These are phyloP conservation scores for Didymella pomorum DNA, from an alignment of 2,329 filamentous ascomycete genomes.

Conservation along the genomic window DNA sequence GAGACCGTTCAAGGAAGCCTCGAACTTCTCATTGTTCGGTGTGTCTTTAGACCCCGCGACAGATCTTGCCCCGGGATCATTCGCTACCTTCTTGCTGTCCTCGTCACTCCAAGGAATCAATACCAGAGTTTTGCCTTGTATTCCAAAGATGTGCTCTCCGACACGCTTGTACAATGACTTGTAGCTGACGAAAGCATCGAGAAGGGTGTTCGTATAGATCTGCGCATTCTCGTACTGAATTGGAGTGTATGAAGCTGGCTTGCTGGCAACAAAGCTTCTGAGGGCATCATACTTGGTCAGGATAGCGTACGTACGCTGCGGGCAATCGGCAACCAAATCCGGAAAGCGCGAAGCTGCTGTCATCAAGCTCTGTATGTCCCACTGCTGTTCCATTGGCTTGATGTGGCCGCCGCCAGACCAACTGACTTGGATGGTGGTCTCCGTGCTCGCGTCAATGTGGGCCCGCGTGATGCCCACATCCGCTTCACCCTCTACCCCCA, in stretches of 20 bases:
- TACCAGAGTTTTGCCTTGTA: constrained; percentile 1
- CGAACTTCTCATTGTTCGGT: background rate
- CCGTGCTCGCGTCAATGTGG: constrained; percentile 14
- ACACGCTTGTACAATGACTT: constrained; percentile 11
- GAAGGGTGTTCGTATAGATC: constrained; percentile 18
- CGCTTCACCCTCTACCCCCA: constrained; percentile 4
- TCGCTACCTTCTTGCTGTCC: background rate
- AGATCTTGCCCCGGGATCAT: too few species aligned
- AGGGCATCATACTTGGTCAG: constrained; percentile 23
- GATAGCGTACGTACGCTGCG: constrained; percentile 18
- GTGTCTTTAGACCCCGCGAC: too few species aligned
- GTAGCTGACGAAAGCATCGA: constrained; percentile 26
- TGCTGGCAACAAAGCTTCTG: constrained; percentile 14
- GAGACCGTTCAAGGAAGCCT: constrained; percentile 9
- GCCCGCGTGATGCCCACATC: constrained; percentile 10
- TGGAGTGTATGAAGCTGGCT: constrained; percentile 1
- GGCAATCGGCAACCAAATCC: constrained; percentile 15
- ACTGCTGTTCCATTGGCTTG: constrained; percentile 20
- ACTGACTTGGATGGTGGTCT: constrained; percentile 23
- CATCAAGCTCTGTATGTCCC: constrained; percentile 8
- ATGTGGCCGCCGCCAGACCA: constrained; percentile 26
- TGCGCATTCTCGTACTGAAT: constrained; percentile 22
- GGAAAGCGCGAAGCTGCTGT: constrained; percentile 15
- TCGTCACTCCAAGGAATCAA: background rate
- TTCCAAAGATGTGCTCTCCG: background rate